A percentile compares a stretch with the other conserved stretches of the same genome.
Evolutionary conservation across 345 rosid genomes (phyloP).

Genomic region (Salix udensis): DNA sequence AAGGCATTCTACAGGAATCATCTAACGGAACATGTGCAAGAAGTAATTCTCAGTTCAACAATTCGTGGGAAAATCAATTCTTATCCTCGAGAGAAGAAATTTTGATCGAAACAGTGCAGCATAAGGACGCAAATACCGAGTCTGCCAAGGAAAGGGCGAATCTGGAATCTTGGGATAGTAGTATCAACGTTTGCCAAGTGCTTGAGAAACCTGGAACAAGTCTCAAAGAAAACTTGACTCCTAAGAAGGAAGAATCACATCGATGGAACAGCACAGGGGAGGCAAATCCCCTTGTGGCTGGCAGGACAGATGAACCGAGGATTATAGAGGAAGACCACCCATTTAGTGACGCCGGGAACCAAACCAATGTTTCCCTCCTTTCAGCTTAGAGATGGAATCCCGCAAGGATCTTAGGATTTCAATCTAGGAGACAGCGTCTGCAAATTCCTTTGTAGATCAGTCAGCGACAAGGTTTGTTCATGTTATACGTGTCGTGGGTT

Average conservation of each 20-base stretch:
- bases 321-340: constrained; percentile 45
- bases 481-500: background rate
- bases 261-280: constrained; percentile 32
- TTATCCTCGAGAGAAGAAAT: background rate
- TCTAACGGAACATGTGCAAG: constrained; percentile 34
- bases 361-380: constrained; percentile 34
- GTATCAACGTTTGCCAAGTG: background rate
- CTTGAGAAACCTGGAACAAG: constrained; percentile 22
- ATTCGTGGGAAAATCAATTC: constrained; percentile 37
- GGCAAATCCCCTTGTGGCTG: constrained; percentile 39
- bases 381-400: constrained; percentile 25
- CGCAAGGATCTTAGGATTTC: constrained; percentile 28
- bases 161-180: background rate
- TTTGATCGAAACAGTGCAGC: constrained; percentile 5
- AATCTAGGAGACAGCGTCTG: background rate
- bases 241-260: constrained; percentile 28
- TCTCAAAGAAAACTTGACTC: constrained; percentile 40
- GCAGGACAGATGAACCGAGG: constrained; percentile 16
- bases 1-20: constrained; percentile 39
- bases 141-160: background rate
- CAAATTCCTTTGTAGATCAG: background rate
- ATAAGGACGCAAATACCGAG: constrained; percentile 2
- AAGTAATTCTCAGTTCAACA: constrained; percentile 48
- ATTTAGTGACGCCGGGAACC: constrained; percentile 31
- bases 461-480: background rate